Conservation (phyloP, 2,329 filamentous ascomycete species). For the Leptographium radiaticola region DNA sequence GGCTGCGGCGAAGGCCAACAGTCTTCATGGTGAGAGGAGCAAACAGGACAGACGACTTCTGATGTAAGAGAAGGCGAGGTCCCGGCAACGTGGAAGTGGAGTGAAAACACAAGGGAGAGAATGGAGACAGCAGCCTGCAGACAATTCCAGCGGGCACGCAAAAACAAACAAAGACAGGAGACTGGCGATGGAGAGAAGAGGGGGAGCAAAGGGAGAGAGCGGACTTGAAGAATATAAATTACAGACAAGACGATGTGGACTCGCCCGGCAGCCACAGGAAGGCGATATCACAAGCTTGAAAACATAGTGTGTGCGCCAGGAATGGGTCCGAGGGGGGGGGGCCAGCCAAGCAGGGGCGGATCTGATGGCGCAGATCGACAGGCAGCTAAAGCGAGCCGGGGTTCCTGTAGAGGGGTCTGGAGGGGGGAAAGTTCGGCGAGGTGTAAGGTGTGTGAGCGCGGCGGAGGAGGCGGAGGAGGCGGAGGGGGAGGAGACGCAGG, state of each 20-base stretch:
- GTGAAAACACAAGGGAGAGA: background rate
- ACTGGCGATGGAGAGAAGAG: conserved; percentile 1
- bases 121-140: background rate
- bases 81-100: background rate
- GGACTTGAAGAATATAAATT: conserved; percentile 2
- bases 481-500: background rate
- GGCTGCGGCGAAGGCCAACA: conserved; percentile 1
- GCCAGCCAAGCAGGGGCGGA: background rate
- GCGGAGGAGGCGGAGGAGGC: background rate
- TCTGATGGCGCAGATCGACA: conserved; percentile 1
- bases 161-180: background rate
- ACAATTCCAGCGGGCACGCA: background rate
- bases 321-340: background rate
- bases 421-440: background rate
- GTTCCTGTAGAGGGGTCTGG: background rate
- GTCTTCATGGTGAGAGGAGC: conserved; percentile 4
- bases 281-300: background rate
- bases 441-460: no score
- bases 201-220: background rate
- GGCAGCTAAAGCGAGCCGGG: background rate
- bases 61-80: no score
- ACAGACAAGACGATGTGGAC: background rate
- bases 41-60: background rate
- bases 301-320: background rate
- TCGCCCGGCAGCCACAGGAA: background rate